Evolutionary conservation across 768 basidiomycete genomes (phyloP).

Genomic region (Auricularia sp.): DNA sequence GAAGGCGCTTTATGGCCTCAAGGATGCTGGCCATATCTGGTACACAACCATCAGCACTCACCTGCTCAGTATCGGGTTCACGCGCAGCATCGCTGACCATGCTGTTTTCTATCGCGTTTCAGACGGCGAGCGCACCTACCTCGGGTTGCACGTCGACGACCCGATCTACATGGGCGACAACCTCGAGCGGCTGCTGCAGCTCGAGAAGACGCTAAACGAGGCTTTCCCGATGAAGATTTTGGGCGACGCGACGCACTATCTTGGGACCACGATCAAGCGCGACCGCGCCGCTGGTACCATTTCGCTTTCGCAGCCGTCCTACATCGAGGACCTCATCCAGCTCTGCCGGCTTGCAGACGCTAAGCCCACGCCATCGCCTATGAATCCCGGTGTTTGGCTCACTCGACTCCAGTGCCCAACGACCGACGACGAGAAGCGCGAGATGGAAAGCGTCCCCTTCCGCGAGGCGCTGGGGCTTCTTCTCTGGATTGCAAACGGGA

Average conservation of each 20-base stretch:
- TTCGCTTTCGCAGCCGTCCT: slow-evolving; percentile 5
- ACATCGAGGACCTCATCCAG: too few relatives aligned
- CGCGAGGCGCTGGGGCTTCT: slow-evolving; percentile 11
- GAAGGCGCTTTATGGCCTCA: slow-evolving; percentile 27
- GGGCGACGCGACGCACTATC: slow-evolving; percentile 9
- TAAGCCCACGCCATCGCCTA: too few relatives aligned
- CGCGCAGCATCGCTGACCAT: slow-evolving; percentile 17
- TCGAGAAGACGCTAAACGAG: not conserved
- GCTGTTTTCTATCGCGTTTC: slow-evolving; percentile 22
- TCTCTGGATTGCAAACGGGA: slow-evolving; percentile 11
- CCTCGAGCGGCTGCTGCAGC: not conserved
- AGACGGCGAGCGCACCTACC: slow-evolving; percentile 9
- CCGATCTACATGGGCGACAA: slow-evolving; percentile 3
- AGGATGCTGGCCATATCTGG: slow-evolving; percentile 25
- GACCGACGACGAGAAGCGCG: not conserved
- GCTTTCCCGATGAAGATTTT: slow-evolving; percentile 6
- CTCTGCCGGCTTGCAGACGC: too few relatives aligned
- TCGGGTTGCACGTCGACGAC: slow-evolving; percentile 29
- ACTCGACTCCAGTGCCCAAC: not conserved
- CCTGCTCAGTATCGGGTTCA: slow-evolving; percentile 24
- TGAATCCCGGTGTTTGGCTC: not conserved
- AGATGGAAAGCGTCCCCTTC: slow-evolving; percentile 9
- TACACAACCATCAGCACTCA: slow-evolving; percentile 23
- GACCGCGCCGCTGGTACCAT: slow-evolving; percentile 4
- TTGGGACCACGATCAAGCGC: slow-evolving; percentile 4